Base-by-base conservation (phyloP, 352 stramenopile genomes). In the Pythium phragmitis region DNA sequence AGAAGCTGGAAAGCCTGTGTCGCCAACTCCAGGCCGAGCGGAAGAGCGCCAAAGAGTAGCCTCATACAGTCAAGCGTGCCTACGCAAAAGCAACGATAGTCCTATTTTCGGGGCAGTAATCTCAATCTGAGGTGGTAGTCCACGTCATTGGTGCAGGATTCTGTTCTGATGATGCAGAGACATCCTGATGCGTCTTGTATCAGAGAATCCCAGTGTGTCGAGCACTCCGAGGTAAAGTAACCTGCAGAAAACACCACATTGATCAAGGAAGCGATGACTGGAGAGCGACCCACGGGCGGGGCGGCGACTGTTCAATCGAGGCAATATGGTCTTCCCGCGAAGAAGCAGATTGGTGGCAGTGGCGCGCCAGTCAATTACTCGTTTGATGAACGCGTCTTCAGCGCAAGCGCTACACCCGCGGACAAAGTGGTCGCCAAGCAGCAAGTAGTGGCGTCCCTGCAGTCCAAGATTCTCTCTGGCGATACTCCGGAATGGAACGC, bases 1-100 rank as follows among this genome's bases (percentile, higher is more conserved):
- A 83, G 65, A 92, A 87, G 62, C 78, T 96, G 7, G 87, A 96
- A 53, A 90, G 65, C 57, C 65, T 96, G 37, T 96, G 87, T 56
- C 87, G 87, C 48, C 79, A 85, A 55, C 72, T 96, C 28, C 87
- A 96, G 70, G 87, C 82, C 1, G 87, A 96, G 65, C 80, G 82
- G 43, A 92, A 89, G 54, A 85, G 30, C 33, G n/a, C 55, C 0
- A 63, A 60, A 14, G 66, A 69, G 49, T 65, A 58, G 46, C 8
- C 9, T 21, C 26, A 7, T 5, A 12, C 37, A 17, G 30, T 60
- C 26, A 2, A 11, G 34, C 8, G 17, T 37, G 14, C 34, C 17
- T 5, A 19, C 34, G n/a, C 34, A 19, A 11, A n/a, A 19, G 16
- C 36, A 56, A 0, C n/a, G 16, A 46, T 46, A 46, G 17, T 60